These are phyloP conservation scores for Usnea hakonensis DNA, from an alignment of 495 filamentous ascomycete species.

Conservation along the genomic window DNA sequence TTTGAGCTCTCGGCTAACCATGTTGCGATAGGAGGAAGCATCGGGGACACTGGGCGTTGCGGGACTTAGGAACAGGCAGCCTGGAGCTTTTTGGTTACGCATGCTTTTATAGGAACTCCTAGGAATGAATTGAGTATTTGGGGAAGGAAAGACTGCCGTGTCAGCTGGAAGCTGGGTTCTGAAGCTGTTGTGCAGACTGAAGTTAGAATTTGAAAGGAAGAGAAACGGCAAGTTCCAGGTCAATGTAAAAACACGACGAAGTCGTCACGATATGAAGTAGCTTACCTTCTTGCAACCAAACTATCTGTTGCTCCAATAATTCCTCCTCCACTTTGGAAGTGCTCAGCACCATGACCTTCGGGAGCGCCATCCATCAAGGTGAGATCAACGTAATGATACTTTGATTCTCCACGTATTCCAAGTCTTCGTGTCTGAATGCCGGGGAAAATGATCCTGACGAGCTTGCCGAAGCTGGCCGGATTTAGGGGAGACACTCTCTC, in stretches of 20 bases:
- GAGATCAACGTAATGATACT: constrained; percentile 95
- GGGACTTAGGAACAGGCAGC: constrained; percentile 20
- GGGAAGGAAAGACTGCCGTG: constrained; percentile 62
- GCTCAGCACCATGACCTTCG: constrained; percentile 8
- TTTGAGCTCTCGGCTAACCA: constrained; percentile 58
- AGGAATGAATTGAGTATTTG: constrained; percentile 37
- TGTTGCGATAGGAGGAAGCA: constrained; percentile 29
- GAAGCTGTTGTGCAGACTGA: not conserved
- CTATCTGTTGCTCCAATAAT: not conserved
- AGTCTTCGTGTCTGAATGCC: constrained; percentile 85
- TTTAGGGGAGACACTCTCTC: constrained; percentile 90
- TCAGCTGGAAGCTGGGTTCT: constrained; percentile 50
- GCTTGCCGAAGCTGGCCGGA: constrained; percentile 93
- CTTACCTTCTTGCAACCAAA: constrained; percentile 13
- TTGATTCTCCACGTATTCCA: constrained; percentile 91
- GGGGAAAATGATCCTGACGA: constrained; percentile 91
- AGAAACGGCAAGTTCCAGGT: not conserved
- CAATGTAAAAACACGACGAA: constrained; percentile 1
- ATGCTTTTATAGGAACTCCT: constrained; percentile 24
- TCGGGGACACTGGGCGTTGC: constrained; percentile 15
- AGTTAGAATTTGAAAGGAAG: not conserved
- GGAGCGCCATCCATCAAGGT: constrained; percentile 52
- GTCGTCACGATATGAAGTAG: not conserved
- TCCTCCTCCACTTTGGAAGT: not conserved
- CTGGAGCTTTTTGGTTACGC: constrained; percentile 7